Base-by-base conservation (phyloP, 108 stramenopile genomes). In the Nitzschia putrida region DNA sequence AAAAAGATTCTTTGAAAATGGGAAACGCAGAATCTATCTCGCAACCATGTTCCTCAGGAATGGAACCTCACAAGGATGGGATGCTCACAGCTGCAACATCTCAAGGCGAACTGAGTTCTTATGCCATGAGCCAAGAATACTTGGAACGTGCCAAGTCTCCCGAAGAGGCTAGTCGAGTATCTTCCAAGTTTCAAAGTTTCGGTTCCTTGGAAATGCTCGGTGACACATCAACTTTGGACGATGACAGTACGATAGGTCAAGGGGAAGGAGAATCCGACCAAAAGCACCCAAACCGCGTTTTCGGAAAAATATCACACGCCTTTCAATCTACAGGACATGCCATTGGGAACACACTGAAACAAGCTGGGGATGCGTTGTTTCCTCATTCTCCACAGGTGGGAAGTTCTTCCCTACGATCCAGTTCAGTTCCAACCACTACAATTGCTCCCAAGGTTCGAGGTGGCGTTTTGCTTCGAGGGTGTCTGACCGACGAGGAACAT, bases 381-480 rank as follows among this genome's bases (percentile, higher is more conserved):
- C 61, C 43, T 22, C 45, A 63, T 47, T 13, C 57, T 2, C 37
- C 57, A 10, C 45, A 49, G 18, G 22, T 24, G 8, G 43, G 61
- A 47, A 45, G 44, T 4, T 63, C 42, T 9, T 44, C 61, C 9
- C 29, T 22, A 4, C 16, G 38, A 59, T 1, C 5, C 13, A 14
- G 38, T 20, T 25, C 53, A 12, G 18, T 14, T 9, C 34, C 51
- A 20, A 65, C 21, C 18, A 41, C 21, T 25, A 26, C 73, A 0
- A 49, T 57, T 14, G 51, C 42, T 2, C 54, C 73, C 38, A 57
- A 56, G 54, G 69, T 71, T 20, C 53, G 54, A 20, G 72, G 64
- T 61, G 74, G 67, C 23, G 71, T 76, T 20, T 47, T 74, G 29
- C 47, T 80, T 64, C 26, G 63, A n/a, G 79, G 79, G 0, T 78